Base-by-base conservation (phyloP, 2,329 filamentous ascomycete genomes). In the Aciculosporium take region DNA sequence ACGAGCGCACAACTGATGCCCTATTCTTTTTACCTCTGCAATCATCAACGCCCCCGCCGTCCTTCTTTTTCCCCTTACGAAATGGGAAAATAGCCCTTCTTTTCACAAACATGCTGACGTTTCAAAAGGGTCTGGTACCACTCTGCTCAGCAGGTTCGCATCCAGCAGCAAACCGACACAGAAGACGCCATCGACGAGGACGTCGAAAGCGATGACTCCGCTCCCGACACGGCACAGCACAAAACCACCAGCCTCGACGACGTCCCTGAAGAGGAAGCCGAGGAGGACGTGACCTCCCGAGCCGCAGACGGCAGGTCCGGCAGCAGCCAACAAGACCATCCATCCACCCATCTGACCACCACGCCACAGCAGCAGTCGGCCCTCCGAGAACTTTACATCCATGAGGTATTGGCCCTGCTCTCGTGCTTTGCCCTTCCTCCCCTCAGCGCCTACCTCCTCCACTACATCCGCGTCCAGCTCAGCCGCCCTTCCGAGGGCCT, bases 401-500 rank as follows among this genome's bases (percentile, higher is more conserved):
- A 94, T 54, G 88, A 94, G 58, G 63, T 81, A 0, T 56, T 80
- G 15, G 87, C 89, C 1, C 67, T 96, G 13, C 49, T 76, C 0
- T 79, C 81, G 6, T 95, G 87, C 58, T 93, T 95, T 53, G 46
- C 81, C 23, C 80, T 84, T 24, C 89, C 89, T 0, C 54, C 85
- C 0, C 56, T 86, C 4, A 84, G 84, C n/a, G 84, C 88, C 23
- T 91, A 82, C 61, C 66, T 95, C 30, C 68, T 96, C 9, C 88
- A 95, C 56, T 67, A 76, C 17, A 83, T 95, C 44, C 77, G 89
- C 39, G 73, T 72, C 7, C 85, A 89, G 52, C 74, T 96, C 15
- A 88, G 83, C 20, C 72, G 84, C 2, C 84, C 84, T 0, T 87
- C 86, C 0, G 87, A 93, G 57, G 84, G 84, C 1, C 67, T 96